These are phyloP conservation scores for Vanderwaltozyma tropicalis DNA, from an alignment of 805 yeast species.

Conservation along the genomic window DNA sequence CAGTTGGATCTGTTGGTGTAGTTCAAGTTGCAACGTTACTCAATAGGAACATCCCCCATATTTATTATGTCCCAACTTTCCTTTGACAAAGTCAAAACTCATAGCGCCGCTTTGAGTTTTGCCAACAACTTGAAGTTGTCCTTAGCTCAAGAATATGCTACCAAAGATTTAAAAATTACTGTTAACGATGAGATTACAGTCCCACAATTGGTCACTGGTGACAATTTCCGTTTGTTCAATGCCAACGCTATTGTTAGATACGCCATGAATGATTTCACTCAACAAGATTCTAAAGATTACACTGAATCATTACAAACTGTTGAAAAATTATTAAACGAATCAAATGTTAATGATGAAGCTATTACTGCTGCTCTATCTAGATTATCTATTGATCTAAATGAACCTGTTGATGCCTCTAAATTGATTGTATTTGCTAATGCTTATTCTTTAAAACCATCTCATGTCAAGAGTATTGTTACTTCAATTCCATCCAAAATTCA, in stretches of 20 bases:
- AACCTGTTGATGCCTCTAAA: slow-evolving; percentile 37
- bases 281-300: slow-evolving; percentile 26
- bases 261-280: slow-evolving; percentile 39
- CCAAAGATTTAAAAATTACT: slow-evolving; percentile 15
- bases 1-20: too few species aligned
- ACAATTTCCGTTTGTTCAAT: slow-evolving; percentile 40
- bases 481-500: slow-evolving; percentile 30
- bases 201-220: slow-evolving; percentile 21
- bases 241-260: slow-evolving; percentile 64
- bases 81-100: slow-evolving; percentile 22
- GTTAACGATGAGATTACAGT: slow-evolving; percentile 16
- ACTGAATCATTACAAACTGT: slow-evolving; percentile 15
- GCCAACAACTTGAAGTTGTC: slow-evolving; percentile 28
- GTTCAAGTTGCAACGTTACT: too few species aligned
- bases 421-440: slow-evolving; percentile 50
- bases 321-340: slow-evolving; percentile 10
- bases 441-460: slow-evolving; percentile 33
- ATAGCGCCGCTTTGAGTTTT: slow-evolving; percentile 10
- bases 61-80: slow-evolving; percentile 16
- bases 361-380: not conserved
- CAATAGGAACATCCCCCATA: too few species aligned
- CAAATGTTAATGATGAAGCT: not conserved
- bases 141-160: slow-evolving; percentile 21
- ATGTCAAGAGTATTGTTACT: slow-evolving; percentile 3
- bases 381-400: slow-evolving; percentile 14